Percentiles rank a stretch among this genome's conserved stretches.
Conservation (phyloP, 164 flowering plant genomes). For the Cinnamomum micranthum region DNA sequence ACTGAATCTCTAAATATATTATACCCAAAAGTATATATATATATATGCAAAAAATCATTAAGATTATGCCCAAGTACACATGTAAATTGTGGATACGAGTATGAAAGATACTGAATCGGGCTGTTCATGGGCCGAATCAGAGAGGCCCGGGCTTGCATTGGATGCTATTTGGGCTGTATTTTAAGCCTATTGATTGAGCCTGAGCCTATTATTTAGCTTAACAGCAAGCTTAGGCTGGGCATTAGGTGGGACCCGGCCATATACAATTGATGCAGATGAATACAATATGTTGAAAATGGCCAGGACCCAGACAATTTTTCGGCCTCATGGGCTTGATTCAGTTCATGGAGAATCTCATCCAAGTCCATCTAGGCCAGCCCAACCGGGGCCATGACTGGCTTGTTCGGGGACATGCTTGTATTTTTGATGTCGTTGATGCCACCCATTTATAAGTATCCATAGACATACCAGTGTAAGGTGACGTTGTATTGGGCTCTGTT, state of each 20-base stretch:
- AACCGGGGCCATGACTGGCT: neutral
- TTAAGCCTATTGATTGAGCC: too few relatives aligned
- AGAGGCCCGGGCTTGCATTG: too few relatives aligned
- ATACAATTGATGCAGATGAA: too few relatives aligned
- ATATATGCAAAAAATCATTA: neutral
- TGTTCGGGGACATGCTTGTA: neutral
- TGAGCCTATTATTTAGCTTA: too few relatives aligned
- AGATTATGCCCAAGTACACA: neutral
- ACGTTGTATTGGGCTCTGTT: slow-evolving; percentile 71
- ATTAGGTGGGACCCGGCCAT: too few relatives aligned
- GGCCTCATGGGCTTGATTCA: neutral
- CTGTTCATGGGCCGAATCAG: too few relatives aligned
- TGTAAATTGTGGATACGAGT: neutral
- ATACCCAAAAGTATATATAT: too few relatives aligned
- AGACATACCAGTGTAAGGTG: slow-evolving; percentile 81
- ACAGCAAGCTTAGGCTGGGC: too few relatives aligned
- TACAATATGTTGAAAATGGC: too few relatives aligned
- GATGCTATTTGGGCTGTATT: too few relatives aligned
- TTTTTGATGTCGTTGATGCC: neutral
- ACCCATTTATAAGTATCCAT: neutral
- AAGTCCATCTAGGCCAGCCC: neutral
- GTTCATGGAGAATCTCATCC: neutral
- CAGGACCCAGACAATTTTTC: neutral
- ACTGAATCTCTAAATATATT: too few relatives aligned
- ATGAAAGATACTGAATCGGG: neutral